Percentiles rank a stretch among this genome's conserved stretches.
These are phyloP conservation scores for Rhypophila decipiens DNA, from an alignment of 495 filamentous ascomycete species.

Conservation along the genomic window DNA sequence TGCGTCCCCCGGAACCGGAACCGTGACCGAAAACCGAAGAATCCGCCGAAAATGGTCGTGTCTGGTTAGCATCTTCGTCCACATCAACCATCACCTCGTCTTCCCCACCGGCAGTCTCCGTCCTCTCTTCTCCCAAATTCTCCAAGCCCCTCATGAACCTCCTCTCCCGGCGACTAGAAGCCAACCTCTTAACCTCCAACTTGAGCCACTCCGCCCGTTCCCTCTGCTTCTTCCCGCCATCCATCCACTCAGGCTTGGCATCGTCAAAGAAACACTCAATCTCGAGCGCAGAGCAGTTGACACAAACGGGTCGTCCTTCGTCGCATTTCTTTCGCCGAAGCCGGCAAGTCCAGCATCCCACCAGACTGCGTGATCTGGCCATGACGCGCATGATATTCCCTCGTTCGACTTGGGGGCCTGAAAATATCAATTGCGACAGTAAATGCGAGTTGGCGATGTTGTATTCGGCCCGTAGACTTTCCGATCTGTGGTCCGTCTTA, in stretches of 20 bases:
- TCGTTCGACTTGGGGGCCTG: too few species aligned
- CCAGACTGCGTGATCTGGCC: slow-evolving; percentile 29
- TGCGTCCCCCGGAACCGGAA: not conserved
- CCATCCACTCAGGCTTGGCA: slow-evolving; percentile 53
- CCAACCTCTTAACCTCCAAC: slow-evolving; percentile 43
- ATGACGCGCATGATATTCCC: too few species aligned
- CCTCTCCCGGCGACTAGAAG: slow-evolving; percentile 32
- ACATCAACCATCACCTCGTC: not conserved
- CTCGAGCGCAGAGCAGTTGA: slow-evolving; percentile 36
- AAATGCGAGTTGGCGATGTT: too few species aligned
- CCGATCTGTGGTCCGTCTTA: too few species aligned
- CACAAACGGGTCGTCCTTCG: slow-evolving; percentile 40
- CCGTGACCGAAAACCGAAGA: not conserved
- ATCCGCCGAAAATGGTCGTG: too few species aligned
- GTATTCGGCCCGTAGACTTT: too few species aligned
- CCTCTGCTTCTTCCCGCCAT: slow-evolving; percentile 42
- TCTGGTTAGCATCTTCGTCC: not conserved
- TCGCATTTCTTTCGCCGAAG: slow-evolving; percentile 53
- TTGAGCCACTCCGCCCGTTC: slow-evolving; percentile 45
- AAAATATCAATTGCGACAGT: too few species aligned
- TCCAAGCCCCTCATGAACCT: slow-evolving; percentile 26
- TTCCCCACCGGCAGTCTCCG: slow-evolving; percentile 1
- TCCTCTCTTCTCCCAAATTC: slow-evolving; percentile 33
- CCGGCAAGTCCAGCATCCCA: slow-evolving; percentile 54
- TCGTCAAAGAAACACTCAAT: slow-evolving; percentile 44